Evolutionary conservation across 768 basidiomycete genomes (phyloP), one percentile per base, ranked within the genome.

Genomic region (Amanita muscaria): DNA sequence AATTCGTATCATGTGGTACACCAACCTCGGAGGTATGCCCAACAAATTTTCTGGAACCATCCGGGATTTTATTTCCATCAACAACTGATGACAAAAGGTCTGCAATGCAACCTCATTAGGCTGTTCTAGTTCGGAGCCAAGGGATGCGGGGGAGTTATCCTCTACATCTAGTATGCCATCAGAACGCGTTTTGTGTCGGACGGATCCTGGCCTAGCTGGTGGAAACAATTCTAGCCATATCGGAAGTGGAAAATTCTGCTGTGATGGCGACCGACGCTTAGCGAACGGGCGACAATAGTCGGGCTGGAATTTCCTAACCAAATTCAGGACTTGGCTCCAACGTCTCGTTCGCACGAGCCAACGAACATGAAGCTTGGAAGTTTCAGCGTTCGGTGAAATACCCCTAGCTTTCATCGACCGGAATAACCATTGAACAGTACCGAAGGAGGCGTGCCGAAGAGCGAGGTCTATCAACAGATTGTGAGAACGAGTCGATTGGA

Each of bases 141-240:
- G 21, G 41, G 41, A 33, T 7, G 14, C 21, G 8, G 22, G 19
- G 2, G 41, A 33, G 18, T 14, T 32, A 15, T 5, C 12, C 9
- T 21, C 5, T 25, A 6, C 27, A 32, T 30, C 32, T 19, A 6
- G 14, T n/a, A 10, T 42, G 29, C 30, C 29, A 14, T 42, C 30
- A 21, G 30, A 31, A 22, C 15, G 19, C 22, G 40, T 30, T 18
- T 18, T 43, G 23, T 9, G 32, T 16, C 21, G 24, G 35, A 30
- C 47, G 54, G 44, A 46, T 36, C 65, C 63, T 40, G 63, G 59
- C 44, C 68, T 69, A 49, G 59, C 53, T 14, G 66, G 64, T 37
- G 68, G 66, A 51, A 77, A 73, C 51, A 85, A 74, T 49, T 85
- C 81, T 34, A 76, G 47, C 82, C 80, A 84, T 40, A 85, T 58